These are phyloP conservation scores for Phytophthora ramorum DNA, from an alignment of 352 stramenopile genomes.

Conservation along the genomic window DNA sequence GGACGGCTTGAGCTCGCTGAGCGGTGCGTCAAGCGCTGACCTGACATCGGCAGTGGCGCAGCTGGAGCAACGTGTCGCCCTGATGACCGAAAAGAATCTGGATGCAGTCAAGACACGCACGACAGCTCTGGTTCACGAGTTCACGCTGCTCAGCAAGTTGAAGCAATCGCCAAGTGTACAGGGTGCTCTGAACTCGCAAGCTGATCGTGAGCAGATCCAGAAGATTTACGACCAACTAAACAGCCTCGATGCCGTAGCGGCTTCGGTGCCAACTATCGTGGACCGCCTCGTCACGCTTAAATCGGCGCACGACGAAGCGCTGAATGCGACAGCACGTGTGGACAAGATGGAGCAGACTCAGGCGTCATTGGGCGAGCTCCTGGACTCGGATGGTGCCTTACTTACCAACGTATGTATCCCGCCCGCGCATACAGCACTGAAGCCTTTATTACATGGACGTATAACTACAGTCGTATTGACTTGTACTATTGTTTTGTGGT, in stretches of 20 bases:
- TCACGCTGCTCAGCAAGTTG: constrained; percentile 81
- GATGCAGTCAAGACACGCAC: constrained; percentile 82
- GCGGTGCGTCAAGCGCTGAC: constrained; percentile 32
- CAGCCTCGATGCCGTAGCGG: constrained; percentile 63
- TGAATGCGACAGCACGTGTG: constrained; percentile 56
- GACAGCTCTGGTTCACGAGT: constrained; percentile 77
- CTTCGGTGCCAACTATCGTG: constrained; percentile 69
- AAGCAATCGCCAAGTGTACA: constrained; percentile 76
- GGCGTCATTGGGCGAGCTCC: constrained; percentile 56
- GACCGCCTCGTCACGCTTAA: constrained; percentile 80
- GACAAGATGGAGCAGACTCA: constrained; percentile 72
- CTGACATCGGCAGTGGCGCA: constrained; percentile 57
- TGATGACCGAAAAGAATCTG: constrained; percentile 82
- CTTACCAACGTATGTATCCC: constrained; percentile 69
- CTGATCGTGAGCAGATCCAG: constrained; percentile 72
- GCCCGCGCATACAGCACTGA: background rate
- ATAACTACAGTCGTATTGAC: constrained; percentile 3
- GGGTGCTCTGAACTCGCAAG: constrained; percentile 57
- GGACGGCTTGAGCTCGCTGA: constrained; percentile 42
- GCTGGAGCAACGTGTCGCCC: constrained; percentile 69
- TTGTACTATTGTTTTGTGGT: constrained; percentile 13
- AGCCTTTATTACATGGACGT: constrained; percentile 6
- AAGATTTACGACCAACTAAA: constrained; percentile 77
- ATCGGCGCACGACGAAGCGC: constrained; percentile 69
- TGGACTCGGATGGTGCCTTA: constrained; percentile 67